Evolutionary conservation across 2,329 filamentous ascomycete genomes (phyloP).

Genomic region (Arthrobotrys conoides): DNA sequence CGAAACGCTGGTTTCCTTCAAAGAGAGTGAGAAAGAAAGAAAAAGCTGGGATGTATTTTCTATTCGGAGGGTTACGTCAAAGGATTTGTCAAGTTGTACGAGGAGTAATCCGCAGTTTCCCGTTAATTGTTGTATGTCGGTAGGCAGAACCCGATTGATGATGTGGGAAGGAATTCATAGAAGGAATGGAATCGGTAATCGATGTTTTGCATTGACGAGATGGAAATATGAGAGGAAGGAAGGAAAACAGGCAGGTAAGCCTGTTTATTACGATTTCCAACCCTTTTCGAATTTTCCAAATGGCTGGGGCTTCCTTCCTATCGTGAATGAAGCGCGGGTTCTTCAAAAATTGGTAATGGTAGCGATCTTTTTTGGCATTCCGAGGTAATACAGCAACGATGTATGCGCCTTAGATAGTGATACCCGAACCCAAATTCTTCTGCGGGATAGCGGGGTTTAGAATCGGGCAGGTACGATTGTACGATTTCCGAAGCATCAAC

Average conservation of each 20-base stretch:
- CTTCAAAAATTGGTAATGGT: conserved; percentile 12
- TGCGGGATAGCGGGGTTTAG: conserved; percentile 27
- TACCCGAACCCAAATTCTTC: conserved; percentile 19
- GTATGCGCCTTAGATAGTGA: conserved; percentile 5
- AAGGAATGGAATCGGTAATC: conserved; percentile 20
- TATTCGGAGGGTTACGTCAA: conserved; percentile 20
- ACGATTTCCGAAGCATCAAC: conserved; percentile 12
- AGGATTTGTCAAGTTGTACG: conserved; percentile 44
- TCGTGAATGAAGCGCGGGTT: conserved; percentile 17
- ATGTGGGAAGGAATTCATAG: conserved; percentile 12
- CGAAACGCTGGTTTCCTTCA: conserved; percentile 23
- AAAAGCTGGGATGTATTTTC: conserved; percentile 9
- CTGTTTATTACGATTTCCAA: conserved; percentile 22
- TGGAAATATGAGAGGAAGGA: conserved; percentile 12
- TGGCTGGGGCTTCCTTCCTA: conserved; percentile 32
- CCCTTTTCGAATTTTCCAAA: conserved; percentile 18
- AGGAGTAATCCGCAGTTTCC: conserved; percentile 19
- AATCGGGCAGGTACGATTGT: conserved; percentile 28
- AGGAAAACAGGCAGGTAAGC: conserved; percentile 11
- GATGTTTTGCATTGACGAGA: conserved; percentile 31
- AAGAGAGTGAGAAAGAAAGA: conserved; percentile 7
- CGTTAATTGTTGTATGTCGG: neutral
- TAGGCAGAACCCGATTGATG: conserved; percentile 36
- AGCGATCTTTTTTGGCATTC: conserved; percentile 34
- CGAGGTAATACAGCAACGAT: conserved; percentile 21